Evolutionary conservation across 2,329 filamentous ascomycete species (phyloP), one percentile per base, ranked within the genome.

Genomic region (Cytospora leucostoma): DNA sequence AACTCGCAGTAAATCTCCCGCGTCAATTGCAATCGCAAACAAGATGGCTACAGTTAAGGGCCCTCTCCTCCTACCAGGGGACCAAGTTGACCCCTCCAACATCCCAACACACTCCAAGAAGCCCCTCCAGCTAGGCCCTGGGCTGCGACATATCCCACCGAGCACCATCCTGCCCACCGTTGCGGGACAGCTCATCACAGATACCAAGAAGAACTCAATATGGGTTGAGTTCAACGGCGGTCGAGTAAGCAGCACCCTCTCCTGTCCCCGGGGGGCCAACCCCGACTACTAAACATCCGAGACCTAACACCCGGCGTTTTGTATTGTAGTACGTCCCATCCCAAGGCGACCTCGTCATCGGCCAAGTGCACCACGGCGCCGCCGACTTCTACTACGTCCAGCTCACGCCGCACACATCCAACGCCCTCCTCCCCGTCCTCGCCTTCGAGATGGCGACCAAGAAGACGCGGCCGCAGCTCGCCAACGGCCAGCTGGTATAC

Each of bases 391-490:
- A 91, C 82, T 88, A 90, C 75, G 93, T 93, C 74, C 82, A 84
- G 69, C 82, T 98, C 59, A 89, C 91, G 34, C 82, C 87, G 61
- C 84, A 87, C 72, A 84, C 84, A 4, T 77, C 84, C 63, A 75
- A 76, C 56, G 92, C 91, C 1, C 80, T 91, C 19, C 86, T 98
- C 1, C 92, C 91, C 0, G 91, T 96, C 68, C 83, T 98, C 21
- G 87, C 93, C n/a, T 99, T 99, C 74, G 94, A 98, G 76, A 88
- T 88, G 67, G 95, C 93, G 19, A 92, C 90, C 52, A 95, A 93
- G 76, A 98, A 98, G 79, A 97, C 92, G 3, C 84, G 93, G 1
- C 95, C 95, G 0, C 83, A 91, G 67, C 84, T 98, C 51, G 80
- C 82, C 34, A 72, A 86, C 15, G 92, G 92, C 44, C 87, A 92